Evolutionary conservation across 2,329 filamentous ascomycete genomes (phyloP), one percentile per base, ranked within the genome.

Genomic region (Colletotrichum sp.): DNA sequence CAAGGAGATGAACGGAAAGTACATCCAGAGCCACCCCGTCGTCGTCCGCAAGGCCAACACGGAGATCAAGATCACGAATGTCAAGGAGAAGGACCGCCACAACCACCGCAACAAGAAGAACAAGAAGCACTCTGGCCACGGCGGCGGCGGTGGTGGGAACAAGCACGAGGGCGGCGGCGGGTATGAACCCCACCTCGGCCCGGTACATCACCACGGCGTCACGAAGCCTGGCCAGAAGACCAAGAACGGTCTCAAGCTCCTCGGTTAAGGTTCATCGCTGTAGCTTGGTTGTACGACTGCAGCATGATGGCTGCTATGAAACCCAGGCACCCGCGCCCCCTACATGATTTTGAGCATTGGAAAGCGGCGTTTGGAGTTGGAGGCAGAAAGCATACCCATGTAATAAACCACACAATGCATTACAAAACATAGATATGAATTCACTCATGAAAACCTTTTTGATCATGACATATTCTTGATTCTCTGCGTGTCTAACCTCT

Each of bases 1-100:
- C 81, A 96, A 97, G 87, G 96, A 99, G 87, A 99, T 99, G 97
- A 95, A 98, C 82, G 96, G 96, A 80, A 99, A 99, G 87, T 99
- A 99, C 86, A 99, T 99, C 83, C 96, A 98, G 81, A 98, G 96
- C 84, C 97, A 99, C 85, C 97, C 97, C 0, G 95, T 98, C 32
- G 88, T 95, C 30, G 91, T 99, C 79, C 93, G 95, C 84, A 95
- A 97, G 84, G 95, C 95, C 79, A 98, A 94, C 79, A 98, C 96
- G 8, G 96, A 99, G 84, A 95, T 99, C 84, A 95, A 95, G 83
- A 92, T 95, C 6, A 89, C 93, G 15, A 90, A 89, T n/a, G 90
- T 92, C 79, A 92, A 92, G 81, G 81, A 82, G 7, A 82, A 82
- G 64, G 83, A 85, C 76, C 79, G 79, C 16, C 76, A 78, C 18